Percentiles rank a stretch among this genome's conserved stretches.
phyloP scores from a whole-genome alignment of 352 stramenopile genomes.

The Blastocystis sp. region DNA sequence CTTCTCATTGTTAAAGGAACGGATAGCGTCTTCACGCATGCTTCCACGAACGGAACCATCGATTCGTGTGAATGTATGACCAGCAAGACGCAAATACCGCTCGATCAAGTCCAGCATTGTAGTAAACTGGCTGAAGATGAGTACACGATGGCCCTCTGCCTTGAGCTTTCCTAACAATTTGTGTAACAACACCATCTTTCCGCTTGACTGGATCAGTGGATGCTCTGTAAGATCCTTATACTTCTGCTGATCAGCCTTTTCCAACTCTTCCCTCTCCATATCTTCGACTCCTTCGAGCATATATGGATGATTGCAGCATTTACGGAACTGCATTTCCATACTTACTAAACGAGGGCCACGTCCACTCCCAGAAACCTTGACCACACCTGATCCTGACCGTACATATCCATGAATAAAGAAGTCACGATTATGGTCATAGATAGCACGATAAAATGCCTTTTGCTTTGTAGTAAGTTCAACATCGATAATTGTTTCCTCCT shows the following conservation, averaged over 20 bases:
- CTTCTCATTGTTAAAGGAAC: constrained; percentile 87
- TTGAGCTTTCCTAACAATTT: constrained; percentile 92
- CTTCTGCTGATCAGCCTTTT: background rate
- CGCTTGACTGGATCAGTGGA: constrained; percentile 75
- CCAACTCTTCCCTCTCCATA: constrained; percentile 76
- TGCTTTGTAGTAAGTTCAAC: constrained; percentile 96
- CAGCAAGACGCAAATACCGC: constrained; percentile 76
- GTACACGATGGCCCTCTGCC: constrained; percentile 86
- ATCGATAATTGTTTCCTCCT: constrained; percentile 89
- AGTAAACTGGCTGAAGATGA: constrained; percentile 98
- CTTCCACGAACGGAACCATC: constrained; percentile 83
- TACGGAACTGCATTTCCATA: constrained; percentile 96
- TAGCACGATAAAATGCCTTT: constrained; percentile 85
- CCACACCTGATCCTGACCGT: constrained; percentile 67
- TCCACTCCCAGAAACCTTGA: constrained; percentile 58
- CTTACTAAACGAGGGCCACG: constrained; percentile 85
- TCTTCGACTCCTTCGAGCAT: constrained; percentile 95
- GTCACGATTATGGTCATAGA: constrained; percentile 66
- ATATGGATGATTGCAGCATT: constrained; percentile 99
- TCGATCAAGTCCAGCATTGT: constrained; percentile 86
- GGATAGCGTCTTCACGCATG: constrained; percentile 84
- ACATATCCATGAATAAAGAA: constrained; percentile 67
- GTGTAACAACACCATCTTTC: constrained; percentile 87
- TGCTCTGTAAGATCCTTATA: constrained; percentile 67
- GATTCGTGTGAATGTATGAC: constrained; percentile 79